A percentile compares a stretch with the other conserved stretches of the same genome.
Evolutionary conservation across 2,329 filamentous ascomycete species (phyloP).

Genomic region (Pseudocercospora cruenta): DNA sequence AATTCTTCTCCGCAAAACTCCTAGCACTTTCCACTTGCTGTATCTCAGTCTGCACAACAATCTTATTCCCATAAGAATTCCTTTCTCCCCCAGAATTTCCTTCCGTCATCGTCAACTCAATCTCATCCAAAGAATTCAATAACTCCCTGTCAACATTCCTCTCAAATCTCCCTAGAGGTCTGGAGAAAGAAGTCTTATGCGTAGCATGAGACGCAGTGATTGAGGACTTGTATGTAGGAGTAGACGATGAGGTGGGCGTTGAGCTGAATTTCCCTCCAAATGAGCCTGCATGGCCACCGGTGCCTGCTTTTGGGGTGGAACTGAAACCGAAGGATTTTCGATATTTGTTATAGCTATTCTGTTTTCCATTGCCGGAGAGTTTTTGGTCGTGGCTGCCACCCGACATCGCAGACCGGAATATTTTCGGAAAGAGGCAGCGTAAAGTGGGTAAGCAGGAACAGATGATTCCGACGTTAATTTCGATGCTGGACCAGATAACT

Average conservation of each 20-base stretch:
- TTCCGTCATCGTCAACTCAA: neutral
- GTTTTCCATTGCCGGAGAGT: neutral
- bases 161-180: neutral
- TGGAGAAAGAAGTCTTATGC: neutral
- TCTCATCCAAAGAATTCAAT: slow-evolving; percentile 6
- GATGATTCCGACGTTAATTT: slow-evolving; percentile 42
- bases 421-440: slow-evolving; percentile 40
- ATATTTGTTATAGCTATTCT: neutral
- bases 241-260: neutral
- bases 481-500: slow-evolving; percentile 40
- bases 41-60: slow-evolving; percentile 21
- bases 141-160: neutral
- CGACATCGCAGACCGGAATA: slow-evolving; percentile 28
- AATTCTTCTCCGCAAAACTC: slow-evolving; percentile 6
- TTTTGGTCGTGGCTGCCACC: neutral
- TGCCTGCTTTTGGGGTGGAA: no score
- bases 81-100: neutral
- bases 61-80: neutral
- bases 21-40: slow-evolving; percentile 17
- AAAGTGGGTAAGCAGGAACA: slow-evolving; percentile 43
- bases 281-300: neutral
- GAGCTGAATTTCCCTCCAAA: neutral
- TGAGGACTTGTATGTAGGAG: neutral
- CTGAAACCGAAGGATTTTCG: neutral
- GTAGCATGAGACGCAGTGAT: neutral